phyloP scores from a whole-genome alignment of 345 rosid species.

The Litchi chinensis region DNA sequence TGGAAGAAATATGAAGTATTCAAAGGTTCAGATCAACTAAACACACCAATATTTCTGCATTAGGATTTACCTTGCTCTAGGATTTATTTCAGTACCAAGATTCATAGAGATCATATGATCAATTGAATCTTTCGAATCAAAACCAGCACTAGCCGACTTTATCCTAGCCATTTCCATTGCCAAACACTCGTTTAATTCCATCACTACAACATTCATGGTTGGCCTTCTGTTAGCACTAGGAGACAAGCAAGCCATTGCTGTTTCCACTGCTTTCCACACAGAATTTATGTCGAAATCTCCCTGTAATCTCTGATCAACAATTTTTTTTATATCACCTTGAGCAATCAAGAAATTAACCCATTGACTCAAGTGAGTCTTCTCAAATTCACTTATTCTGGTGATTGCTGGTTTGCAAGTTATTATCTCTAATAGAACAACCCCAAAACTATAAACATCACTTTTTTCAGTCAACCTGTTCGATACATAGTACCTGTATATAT shows the following conservation, averaged over 20 bases:
- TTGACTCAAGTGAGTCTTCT: constrained; percentile 14
- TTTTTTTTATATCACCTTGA: constrained; percentile 14
- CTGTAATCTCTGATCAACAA: constrained; percentile 23
- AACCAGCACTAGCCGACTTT: not conserved
- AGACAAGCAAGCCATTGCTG: not conserved
- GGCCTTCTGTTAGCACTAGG: not conserved
- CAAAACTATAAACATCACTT: constrained; percentile 29
- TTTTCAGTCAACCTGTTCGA: constrained; percentile 7
- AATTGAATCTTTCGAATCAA: not conserved
- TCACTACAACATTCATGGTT: too few relatives aligned
- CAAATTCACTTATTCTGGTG: not conserved
- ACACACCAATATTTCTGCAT: not conserved
- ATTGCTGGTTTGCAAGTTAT: constrained; percentile 19
- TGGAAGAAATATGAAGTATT: not conserved
- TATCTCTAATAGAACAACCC: constrained; percentile 23
- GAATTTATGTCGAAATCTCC: constrained; percentile 13
- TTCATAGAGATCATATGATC: not conserved
- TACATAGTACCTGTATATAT: constrained; percentile 11
- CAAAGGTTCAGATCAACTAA: not conserved
- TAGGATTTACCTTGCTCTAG: not conserved
- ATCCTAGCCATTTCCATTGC: not conserved
- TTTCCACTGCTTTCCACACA: constrained; percentile 22
- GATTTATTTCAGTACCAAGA: not conserved
- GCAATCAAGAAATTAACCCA: constrained; percentile 20
- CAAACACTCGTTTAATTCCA: too few relatives aligned